phyloP scores from a whole-genome alignment of 257 asterid species.

The Gentiana dahurica region DNA sequence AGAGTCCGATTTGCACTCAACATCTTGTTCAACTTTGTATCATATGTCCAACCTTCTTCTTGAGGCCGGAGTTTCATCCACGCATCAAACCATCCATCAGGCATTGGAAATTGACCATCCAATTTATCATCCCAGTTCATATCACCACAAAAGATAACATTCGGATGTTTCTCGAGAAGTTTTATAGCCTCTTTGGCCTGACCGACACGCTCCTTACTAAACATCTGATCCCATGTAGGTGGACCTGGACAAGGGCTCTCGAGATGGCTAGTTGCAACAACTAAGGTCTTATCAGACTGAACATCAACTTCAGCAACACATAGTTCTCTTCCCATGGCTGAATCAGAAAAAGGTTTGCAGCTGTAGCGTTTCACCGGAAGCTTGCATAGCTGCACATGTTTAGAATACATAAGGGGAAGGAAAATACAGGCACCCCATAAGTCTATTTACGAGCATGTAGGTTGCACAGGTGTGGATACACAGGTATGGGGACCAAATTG shows the following conservation, averaged over 20 bases:
- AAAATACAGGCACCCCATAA: not conserved
- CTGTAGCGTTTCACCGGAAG: slow-evolving; percentile 63
- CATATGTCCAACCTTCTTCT: slow-evolving; percentile 81
- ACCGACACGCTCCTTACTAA: slow-evolving; percentile 72
- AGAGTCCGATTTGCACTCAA: slow-evolving; percentile 51
- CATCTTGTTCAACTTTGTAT: slow-evolving; percentile 92
- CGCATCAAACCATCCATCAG: slow-evolving; percentile 77
- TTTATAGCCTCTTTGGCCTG: slow-evolving; percentile 80
- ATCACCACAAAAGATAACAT: slow-evolving; percentile 85
- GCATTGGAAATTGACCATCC: slow-evolving; percentile 75
- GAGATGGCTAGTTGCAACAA: slow-evolving; percentile 83
- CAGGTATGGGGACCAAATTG: too few species aligned
- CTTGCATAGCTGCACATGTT: slow-evolving; percentile 53
- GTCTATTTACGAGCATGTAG: too few species aligned
- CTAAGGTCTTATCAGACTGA: slow-evolving; percentile 28
- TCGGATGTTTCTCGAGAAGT: slow-evolving; percentile 38
- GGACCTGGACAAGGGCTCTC: slow-evolving; percentile 93
- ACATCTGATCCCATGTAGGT: slow-evolving; percentile 94
- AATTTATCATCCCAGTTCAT: slow-evolving; percentile 91
- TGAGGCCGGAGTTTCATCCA: slow-evolving; percentile 66
- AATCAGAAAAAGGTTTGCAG: slow-evolving; percentile 53
- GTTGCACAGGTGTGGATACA: too few species aligned
- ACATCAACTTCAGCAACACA: slow-evolving; percentile 55
- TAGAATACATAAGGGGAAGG: not conserved
- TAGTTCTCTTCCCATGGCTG: slow-evolving; percentile 78